These are phyloP conservation scores for Lasiodiplodia sp. DNA, from an alignment of 2,329 filamentous ascomycete genomes.

Conservation along the genomic window DNA sequence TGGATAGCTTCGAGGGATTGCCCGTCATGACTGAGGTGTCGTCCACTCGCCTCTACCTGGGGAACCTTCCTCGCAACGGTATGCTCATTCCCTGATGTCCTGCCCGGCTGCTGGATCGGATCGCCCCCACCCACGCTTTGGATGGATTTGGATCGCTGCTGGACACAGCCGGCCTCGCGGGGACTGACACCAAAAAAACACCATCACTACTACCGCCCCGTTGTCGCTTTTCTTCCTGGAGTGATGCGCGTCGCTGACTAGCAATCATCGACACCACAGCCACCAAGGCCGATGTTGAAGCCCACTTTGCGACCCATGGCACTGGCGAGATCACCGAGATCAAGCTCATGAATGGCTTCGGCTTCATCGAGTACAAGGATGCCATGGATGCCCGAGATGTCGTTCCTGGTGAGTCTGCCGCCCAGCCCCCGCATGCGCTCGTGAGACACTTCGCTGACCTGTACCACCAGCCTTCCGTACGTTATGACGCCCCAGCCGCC, in stretches of 20 bases:
- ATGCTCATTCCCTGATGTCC: slow-evolving; percentile 52
- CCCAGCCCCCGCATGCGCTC: slow-evolving; percentile 30
- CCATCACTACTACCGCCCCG: slow-evolving; percentile 16
- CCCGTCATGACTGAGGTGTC: slow-evolving; percentile 84
- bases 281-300: slow-evolving; percentile 96
- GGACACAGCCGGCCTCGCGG: slow-evolving; percentile 30
- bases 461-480: slow-evolving; percentile 61
- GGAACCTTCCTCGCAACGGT: slow-evolving; percentile 97
- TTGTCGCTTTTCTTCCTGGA: slow-evolving; percentile 30
- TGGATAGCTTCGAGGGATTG: slow-evolving; percentile 28
- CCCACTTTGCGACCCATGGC: slow-evolving; percentile 93
- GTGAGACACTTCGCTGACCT: slow-evolving; percentile 38
- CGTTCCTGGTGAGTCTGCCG: slow-evolving; percentile 79
- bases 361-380: slow-evolving; percentile 99
- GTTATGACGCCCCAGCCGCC: slow-evolving; percentile 40
- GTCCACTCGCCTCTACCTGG: slow-evolving; percentile 93
- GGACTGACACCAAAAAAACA: slow-evolving; percentile 19
- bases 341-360: slow-evolving; percentile 99
- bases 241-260: slow-evolving; percentile 53
- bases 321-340: slow-evolving; percentile 98
- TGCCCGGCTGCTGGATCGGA: slow-evolving; percentile 25
- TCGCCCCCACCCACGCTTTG: slow-evolving; percentile 30
- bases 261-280: slow-evolving; percentile 63
- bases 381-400: slow-evolving; percentile 98
- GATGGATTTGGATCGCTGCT: slow-evolving; percentile 30